These are phyloP conservation scores for Batrachochytrium dendrobatidis DNA, from an alignment of 371 early-diverging fungal species.

Conservation along the genomic window DNA sequence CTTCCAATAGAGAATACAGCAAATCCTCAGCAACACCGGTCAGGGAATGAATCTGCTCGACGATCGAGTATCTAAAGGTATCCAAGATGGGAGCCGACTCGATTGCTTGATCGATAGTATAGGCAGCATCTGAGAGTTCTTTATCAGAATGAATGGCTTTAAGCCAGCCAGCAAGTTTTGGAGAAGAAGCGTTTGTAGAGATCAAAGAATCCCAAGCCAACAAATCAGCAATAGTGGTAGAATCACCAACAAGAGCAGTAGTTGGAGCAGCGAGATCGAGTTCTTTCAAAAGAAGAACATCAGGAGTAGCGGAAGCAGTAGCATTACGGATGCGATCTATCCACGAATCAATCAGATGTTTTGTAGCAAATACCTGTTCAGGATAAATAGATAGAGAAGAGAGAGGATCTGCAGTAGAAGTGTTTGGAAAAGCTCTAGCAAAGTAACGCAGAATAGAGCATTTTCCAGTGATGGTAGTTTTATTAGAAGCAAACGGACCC, in stretches of 20 bases:
- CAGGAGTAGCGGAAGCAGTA: neutral
- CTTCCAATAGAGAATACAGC: constrained; percentile 19
- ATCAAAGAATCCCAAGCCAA: constrained; percentile 28
- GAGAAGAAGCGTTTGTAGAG: neutral
- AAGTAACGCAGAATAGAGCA: constrained; percentile 26
- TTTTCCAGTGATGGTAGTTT: constrained; percentile 24
- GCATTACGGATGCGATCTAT: constrained; percentile 15
- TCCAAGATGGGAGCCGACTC: constrained; percentile 16
- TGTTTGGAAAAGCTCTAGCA: constrained; percentile 16
- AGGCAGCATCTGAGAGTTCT: constrained; percentile 17
- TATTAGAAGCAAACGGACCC: constrained; percentile 13
- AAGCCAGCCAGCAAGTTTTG: constrained; percentile 17
- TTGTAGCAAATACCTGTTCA: neutral
- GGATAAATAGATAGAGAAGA: constrained; percentile 14
- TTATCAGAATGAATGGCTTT: constrained; percentile 7
- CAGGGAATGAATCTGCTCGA: constrained; percentile 19
- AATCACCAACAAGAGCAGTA: neutral
- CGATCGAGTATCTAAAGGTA: constrained; percentile 25
- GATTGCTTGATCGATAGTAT: constrained; percentile 7
- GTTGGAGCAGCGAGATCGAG: neutral
- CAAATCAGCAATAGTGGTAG: constrained; percentile 28
- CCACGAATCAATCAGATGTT: constrained; percentile 21
- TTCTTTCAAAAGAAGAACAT: neutral
- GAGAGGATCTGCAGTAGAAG: neutral
- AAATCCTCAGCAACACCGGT: constrained; percentile 10